Percentiles rank a stretch among this genome's conserved stretches.
These are phyloP conservation scores for Naematelia aurantialba DNA, from an alignment of 768 basidiomycete species.

Conservation along the genomic window DNA sequence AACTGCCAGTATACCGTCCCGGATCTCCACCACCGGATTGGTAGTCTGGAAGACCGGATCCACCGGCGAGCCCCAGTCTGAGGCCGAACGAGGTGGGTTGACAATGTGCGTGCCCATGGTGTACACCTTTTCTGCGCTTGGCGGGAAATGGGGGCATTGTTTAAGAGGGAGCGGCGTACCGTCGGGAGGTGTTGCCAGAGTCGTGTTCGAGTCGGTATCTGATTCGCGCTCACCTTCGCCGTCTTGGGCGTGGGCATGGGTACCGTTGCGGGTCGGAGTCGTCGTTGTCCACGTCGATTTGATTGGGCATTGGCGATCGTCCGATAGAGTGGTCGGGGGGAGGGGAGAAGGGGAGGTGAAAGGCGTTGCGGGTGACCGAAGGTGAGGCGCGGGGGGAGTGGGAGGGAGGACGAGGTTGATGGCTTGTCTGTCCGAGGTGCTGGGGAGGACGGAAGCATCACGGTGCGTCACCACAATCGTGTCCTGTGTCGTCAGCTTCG, in stretches of 20 bases:
- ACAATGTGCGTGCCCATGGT: slow-evolving; percentile 70
- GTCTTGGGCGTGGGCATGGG: too few species aligned
- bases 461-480: slow-evolving; percentile 70
- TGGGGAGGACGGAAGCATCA: slow-evolving; percentile 60
- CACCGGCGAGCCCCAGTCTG: too few species aligned
- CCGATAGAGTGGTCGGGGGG: neutral
- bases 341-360: slow-evolving; percentile 16
- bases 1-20: slow-evolving; percentile 58
- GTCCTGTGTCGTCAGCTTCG: slow-evolving; percentile 20
- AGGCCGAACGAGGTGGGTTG: slow-evolving; percentile 34
- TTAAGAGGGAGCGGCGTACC: neutral
- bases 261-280: neutral
- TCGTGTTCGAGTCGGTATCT: neutral
- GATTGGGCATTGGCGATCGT: neutral
- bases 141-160: slow-evolving; percentile 25
- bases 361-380: slow-evolving; percentile 18
- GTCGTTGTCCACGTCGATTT: neutral
- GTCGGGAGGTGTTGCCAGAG: neutral
- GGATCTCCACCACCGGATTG: slow-evolving; percentile 63
- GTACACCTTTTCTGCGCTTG: slow-evolving; percentile 45
- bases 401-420: slow-evolving; percentile 60
- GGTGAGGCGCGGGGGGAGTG: slow-evolving; percentile 7
- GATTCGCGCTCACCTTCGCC: neutral
- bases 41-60: slow-evolving; percentile 65
- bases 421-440: slow-evolving; percentile 58